These are phyloP conservation scores for Apiotrichum porosum DNA, from an alignment of 1,284 basidiomycete genomes.

Conservation along the genomic window DNA sequence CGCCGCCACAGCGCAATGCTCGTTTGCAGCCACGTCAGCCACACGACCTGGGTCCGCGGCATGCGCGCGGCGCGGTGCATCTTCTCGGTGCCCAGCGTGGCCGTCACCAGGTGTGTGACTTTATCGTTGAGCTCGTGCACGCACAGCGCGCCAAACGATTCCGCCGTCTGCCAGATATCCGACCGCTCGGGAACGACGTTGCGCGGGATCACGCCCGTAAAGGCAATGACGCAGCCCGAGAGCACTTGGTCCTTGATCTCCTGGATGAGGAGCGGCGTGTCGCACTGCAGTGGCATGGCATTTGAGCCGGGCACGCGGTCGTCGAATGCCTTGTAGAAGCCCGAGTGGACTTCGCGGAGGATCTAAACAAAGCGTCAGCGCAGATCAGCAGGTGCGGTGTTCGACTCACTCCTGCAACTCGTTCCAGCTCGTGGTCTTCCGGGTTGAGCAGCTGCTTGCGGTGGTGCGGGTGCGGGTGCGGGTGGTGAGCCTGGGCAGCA, in stretches of 20 bases:
- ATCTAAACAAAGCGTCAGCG: slow-evolving; percentile 60
- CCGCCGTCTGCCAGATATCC: slow-evolving; percentile 82
- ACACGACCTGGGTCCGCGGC: slow-evolving; percentile 72
- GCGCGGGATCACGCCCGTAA: slow-evolving; percentile 89
- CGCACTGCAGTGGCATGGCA: slow-evolving; percentile 21
- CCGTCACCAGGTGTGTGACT: slow-evolving; percentile 87
- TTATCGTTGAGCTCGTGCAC: slow-evolving; percentile 61
- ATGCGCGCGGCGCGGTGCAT: slow-evolving; percentile 71
- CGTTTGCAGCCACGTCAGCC: slow-evolving; percentile 81
- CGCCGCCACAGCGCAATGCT: slow-evolving; percentile 70
- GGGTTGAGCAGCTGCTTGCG: slow-evolving; percentile 67
- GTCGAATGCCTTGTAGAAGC: slow-evolving; percentile 59
- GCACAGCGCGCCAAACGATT: slow-evolving; percentile 82
- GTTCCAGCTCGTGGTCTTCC: slow-evolving; percentile 75
- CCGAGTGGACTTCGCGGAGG: slow-evolving; percentile 66
- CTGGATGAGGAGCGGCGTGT: slow-evolving; percentile 56
- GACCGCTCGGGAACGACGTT: slow-evolving; percentile 65
- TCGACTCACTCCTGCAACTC: slow-evolving; percentile 63
- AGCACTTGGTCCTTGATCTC: slow-evolving; percentile 70
- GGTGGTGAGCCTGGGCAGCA: background rate
- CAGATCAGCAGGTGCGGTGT: background rate
- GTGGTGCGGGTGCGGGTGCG: slow-evolving; percentile 11
- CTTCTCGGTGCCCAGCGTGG: slow-evolving; percentile 86
- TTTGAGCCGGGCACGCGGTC: slow-evolving; percentile 4
- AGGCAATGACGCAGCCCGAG: slow-evolving; percentile 71